Evolutionary conservation across 78 protist species (phyloP), one percentile per base, ranked within the genome.

Genomic region (Speleostelium caveatum): DNA sequence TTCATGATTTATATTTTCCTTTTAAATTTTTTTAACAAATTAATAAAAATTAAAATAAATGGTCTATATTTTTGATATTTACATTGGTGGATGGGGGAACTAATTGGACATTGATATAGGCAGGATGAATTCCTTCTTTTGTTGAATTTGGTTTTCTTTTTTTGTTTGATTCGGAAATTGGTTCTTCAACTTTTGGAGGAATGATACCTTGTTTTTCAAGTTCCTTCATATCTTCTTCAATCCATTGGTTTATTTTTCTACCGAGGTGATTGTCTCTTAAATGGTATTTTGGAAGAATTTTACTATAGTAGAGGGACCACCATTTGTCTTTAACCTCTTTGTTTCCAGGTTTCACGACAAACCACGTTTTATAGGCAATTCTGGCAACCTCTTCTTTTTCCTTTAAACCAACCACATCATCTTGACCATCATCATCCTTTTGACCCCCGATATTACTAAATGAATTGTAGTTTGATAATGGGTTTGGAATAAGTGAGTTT

Each of bases 201-300:
- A 6, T 45, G 10, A 14, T 45, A 45, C 53, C 53, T 77, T 77
- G 72, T 33, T 62, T 65, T 33, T 65, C 87, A 2, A 65, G 17
- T 12, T 77, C 87, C 41, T 49, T 77, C 87, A 77, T 77, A 65
- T 77, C 87, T 26, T 77, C 87, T 77, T 77, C 87, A 21, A 77
- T 77, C 87, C 87, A 77, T 65, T 77, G 87, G 35, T 77, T 77
- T 3, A 77, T 77, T 65, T 77, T 77, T 42, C 87, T 67, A 30
- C 87, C 87, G 3, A 77, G 35, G 51, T 77, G 87, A 22, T 77
- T 77, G 51, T 77, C 87, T 35, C 87, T 26, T 22, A 77, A 45
- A 77, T 77, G 87, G 51, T 45, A 77, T 51, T 77, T 77, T 22
- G 87, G 74, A 22, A 32, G 19, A 12, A 77, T 63, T 65, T 77